phyloP scores from a whole-genome alignment of 352 stramenopile species.

The Globisporangium nunn region DNA sequence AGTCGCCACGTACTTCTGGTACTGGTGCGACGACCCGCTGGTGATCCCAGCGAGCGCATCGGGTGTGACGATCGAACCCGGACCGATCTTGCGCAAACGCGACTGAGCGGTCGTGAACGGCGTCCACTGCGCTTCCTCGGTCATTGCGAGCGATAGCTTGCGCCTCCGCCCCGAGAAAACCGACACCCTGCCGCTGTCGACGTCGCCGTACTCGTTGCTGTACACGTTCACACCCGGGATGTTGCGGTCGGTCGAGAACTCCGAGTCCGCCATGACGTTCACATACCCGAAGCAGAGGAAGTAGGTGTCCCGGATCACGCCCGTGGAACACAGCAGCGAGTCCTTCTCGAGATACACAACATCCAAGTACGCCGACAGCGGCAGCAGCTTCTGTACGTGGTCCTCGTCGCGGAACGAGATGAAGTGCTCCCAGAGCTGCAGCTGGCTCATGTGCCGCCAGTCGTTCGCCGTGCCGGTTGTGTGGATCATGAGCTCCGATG shows the following conservation, averaged over 20 bases:
- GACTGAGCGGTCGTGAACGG: conserved; percentile 58
- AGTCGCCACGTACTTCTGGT: conserved; percentile 60
- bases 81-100: conserved; percentile 65
- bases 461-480: conserved; percentile 33
- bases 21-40: conserved; percentile 15
- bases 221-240: conserved; percentile 42
- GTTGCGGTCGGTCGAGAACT: conserved; percentile 48
- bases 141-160: conserved; percentile 31
- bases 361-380: conserved; percentile 52
- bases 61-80: conserved; percentile 64
- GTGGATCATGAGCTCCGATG: conserved; percentile 26
- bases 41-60: conserved; percentile 18
- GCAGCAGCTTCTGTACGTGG: conserved; percentile 37
- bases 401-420: conserved; percentile 30
- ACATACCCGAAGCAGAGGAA: conserved; percentile 74
- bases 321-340: conserved; percentile 23
- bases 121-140: conserved; percentile 50
- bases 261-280: conserved; percentile 62
- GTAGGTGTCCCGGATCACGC: conserved; percentile 50
- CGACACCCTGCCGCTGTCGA: not conserved
- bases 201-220: not conserved
- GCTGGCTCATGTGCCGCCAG: conserved; percentile 52
- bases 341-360: conserved; percentile 43
- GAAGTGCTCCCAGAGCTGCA: conserved; percentile 67
- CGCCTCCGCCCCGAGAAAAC: conserved; percentile 8